These are phyloP conservation scores for Juglanconis juglandina DNA, from an alignment of 2,329 filamentous ascomycete species.

Conservation along the genomic window DNA sequence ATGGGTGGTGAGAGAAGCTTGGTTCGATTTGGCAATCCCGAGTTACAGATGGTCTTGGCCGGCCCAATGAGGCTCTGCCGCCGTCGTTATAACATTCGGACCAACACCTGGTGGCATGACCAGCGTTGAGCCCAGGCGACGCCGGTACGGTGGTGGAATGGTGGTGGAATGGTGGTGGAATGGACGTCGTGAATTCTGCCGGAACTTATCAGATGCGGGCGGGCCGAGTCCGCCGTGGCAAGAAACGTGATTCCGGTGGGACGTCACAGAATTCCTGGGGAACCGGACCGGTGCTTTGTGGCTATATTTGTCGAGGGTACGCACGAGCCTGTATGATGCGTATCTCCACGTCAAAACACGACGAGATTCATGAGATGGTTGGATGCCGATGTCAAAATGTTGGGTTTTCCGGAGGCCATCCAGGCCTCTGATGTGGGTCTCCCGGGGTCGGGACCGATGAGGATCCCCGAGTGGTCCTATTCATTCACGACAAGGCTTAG, in stretches of 20 bases:
- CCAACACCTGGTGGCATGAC: not conserved
- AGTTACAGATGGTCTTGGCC: not conserved
- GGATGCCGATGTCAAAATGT: too few species aligned
- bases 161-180: not conserved
- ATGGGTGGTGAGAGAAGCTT: not conserved
- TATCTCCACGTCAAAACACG: too few species aligned
- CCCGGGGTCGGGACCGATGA: too few species aligned
- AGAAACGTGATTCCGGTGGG: not conserved
- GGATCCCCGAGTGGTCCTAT: too few species aligned
- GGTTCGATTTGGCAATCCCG: not conserved
- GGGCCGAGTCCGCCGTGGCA: not conserved
- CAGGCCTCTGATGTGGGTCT: too few species aligned
- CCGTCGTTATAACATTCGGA: not conserved
- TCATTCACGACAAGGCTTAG: too few species aligned
- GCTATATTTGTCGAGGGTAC: not conserved
- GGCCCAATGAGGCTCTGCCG: not conserved
- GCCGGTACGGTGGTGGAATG: not conserved
- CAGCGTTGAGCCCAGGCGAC: not conserved
- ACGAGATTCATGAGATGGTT: too few species aligned
- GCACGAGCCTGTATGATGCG: too few species aligned
- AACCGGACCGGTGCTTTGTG: not conserved
- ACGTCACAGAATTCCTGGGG: too few species aligned
- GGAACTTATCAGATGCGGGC: conserved; percentile 11
- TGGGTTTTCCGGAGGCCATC: too few species aligned
- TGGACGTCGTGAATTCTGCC: not conserved